Evolutionary conservation across 2,329 filamentous ascomycete species (phyloP).

Genomic region (Beauveria rudraprayagi): DNA sequence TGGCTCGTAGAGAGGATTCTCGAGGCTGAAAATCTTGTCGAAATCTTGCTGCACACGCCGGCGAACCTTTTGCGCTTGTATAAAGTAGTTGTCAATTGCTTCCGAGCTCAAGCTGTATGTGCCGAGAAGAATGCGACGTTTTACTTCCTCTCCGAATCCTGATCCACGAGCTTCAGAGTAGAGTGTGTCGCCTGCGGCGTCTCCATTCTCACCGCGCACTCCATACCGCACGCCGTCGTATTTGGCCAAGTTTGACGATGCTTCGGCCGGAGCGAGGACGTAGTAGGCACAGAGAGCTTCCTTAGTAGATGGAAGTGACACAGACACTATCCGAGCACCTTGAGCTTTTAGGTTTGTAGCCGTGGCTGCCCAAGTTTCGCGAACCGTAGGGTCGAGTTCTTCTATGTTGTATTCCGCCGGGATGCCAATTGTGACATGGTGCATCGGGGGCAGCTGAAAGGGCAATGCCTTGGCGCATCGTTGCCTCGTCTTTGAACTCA

Average conservation of each 20-base stretch:
- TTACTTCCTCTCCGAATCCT: slow-evolving; percentile 78
- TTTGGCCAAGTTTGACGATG: slow-evolving; percentile 90
- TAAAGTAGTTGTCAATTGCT: slow-evolving; percentile 93
- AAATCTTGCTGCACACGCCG: slow-evolving; percentile 82
- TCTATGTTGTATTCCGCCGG: slow-evolving; percentile 79
- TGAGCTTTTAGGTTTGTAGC: slow-evolving; percentile 50
- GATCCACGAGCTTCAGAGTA: slow-evolving; percentile 68
- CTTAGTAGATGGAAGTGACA: slow-evolving; percentile 76
- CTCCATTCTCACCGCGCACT: slow-evolving; percentile 40
- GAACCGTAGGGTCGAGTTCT: slow-evolving; percentile 65
- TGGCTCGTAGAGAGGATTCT: slow-evolving; percentile 57
- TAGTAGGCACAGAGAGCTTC: slow-evolving; percentile 91
- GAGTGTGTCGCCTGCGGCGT: slow-evolving; percentile 54
- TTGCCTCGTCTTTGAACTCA: slow-evolving; percentile 47
- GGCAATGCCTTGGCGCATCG: slow-evolving; percentile 30
- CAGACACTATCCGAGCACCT: slow-evolving; percentile 65
- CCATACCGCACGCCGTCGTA: slow-evolving; percentile 97
- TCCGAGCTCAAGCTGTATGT: slow-evolving; percentile 84
- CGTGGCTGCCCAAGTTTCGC: slow-evolving; percentile 57
- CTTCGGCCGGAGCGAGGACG: slow-evolving; percentile 88
- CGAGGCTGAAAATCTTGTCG: slow-evolving; percentile 62
- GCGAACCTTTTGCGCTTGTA: slow-evolving; percentile 83
- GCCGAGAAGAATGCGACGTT: slow-evolving; percentile 78
- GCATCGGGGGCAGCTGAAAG: slow-evolving; percentile 19
- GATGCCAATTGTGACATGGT: slow-evolving; percentile 43